Evolutionary conservation across 2,329 filamentous ascomycete species (phyloP).

Genomic region (Chrysoporthe cubensis): DNA sequence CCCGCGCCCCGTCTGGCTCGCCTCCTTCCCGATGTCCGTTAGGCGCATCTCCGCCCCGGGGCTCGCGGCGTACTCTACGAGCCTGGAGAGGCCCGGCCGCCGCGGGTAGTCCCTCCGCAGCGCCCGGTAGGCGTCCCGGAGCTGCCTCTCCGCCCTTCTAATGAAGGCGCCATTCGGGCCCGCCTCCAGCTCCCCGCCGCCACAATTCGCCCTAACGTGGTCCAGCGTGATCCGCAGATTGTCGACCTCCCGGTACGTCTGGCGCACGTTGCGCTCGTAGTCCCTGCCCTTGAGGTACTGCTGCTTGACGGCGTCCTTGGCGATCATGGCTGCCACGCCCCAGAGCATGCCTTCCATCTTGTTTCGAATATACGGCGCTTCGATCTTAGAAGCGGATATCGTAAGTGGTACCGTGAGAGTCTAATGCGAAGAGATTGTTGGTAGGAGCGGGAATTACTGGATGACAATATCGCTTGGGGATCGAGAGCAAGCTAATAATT

Average conservation of each 20-base stretch:
- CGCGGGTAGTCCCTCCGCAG: constrained; percentile 13
- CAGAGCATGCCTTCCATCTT: constrained; percentile 19
- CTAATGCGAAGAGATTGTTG: neutral
- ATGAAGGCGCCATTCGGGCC: constrained; percentile 9
- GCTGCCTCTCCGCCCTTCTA: constrained; percentile 12
- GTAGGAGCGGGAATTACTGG: neutral
- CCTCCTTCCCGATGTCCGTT: constrained; percentile 22
- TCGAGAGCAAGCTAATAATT: neutral
- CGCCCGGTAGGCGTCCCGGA: neutral
- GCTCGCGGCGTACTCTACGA: constrained; percentile 12
- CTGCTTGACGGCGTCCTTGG: constrained; percentile 20
- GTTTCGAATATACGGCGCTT: neutral
- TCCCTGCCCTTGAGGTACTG: constrained; percentile 19
- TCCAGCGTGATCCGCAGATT: constrained; percentile 21
- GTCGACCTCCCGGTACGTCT: constrained; percentile 21
- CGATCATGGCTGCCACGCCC: constrained; percentile 20
- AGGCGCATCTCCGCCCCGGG: constrained; percentile 21
- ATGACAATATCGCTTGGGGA: neutral
- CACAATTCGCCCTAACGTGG: constrained; percentile 20
- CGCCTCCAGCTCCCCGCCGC: constrained; percentile 4
- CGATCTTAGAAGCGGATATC: neutral
- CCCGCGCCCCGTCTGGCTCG: constrained; percentile 20
- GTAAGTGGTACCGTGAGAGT: neutral
- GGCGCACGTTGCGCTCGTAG: constrained; percentile 24
- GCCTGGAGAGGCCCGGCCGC: neutral